Evolutionary conservation across 2,329 filamentous ascomycete genomes (phyloP).

Genomic region (Aspergillus niger): DNA sequence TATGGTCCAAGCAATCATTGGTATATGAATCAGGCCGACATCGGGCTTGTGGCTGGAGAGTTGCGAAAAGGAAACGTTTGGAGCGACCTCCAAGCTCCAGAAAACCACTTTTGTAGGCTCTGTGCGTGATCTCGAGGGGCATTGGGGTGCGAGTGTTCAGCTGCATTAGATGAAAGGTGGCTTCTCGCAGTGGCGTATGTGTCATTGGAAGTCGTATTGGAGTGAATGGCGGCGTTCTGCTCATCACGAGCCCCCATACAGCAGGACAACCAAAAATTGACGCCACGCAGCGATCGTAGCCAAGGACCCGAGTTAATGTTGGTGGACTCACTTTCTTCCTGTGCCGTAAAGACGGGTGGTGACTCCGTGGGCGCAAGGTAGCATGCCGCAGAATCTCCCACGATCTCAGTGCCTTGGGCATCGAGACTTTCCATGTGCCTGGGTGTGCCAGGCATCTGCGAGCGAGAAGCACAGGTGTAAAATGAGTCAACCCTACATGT

Average conservation of each 20-base stretch:
- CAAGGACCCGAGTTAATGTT: background rate
- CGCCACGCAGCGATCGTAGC: constrained; percentile 6
- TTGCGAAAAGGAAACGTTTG: constrained; percentile 1
- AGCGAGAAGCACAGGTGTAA: constrained; percentile 14
- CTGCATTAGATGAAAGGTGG: background rate
- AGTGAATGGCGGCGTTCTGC: constrained; percentile 7
- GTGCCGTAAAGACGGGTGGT: background rate
- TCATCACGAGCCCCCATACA: constrained; percentile 6
- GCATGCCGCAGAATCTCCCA: background rate
- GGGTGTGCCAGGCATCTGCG: background rate
- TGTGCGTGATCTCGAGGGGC: background rate
- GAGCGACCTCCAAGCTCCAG: background rate
- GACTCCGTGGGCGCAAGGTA: constrained; percentile 15
- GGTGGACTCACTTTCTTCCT: background rate
- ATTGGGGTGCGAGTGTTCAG: background rate
- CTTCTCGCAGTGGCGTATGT: constrained; percentile 20
- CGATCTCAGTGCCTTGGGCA: background rate
- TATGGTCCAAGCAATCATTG: background rate
- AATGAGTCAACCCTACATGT: constrained; percentile 10
- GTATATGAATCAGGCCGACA: background rate
- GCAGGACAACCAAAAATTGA: constrained; percentile 11
- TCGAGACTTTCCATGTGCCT: background rate
- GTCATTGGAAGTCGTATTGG: constrained; percentile 16
- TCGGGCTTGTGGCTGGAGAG: background rate
- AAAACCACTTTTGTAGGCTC: background rate